phyloP scores from a whole-genome alignment of 2,329 filamentous ascomycete species.

The Massarina eburnea region DNA sequence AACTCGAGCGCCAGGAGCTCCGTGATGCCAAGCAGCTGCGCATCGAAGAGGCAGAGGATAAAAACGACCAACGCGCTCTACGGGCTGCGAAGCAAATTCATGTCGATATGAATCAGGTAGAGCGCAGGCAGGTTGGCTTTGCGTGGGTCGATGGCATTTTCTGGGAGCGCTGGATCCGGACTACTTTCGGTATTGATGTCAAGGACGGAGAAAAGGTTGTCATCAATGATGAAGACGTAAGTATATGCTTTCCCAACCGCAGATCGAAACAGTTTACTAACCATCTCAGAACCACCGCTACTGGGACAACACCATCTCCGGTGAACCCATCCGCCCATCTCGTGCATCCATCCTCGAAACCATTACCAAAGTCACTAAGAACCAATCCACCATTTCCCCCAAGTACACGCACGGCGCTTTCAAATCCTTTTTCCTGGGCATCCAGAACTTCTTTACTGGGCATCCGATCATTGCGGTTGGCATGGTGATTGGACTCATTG shows the following conservation, averaged over 20 bases:
- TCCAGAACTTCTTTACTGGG: conserved; percentile 44
- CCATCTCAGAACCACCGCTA: conserved; percentile 75
- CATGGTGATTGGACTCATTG: conserved; percentile 59
- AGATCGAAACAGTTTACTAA: background rate
- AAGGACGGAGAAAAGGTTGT: conserved; percentile 86
- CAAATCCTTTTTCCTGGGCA: conserved; percentile 65
- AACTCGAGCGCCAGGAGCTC: conserved; percentile 88
- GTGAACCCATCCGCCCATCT: conserved; percentile 85
- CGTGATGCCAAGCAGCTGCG: conserved; percentile 92
- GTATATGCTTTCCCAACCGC: conserved; percentile 40
- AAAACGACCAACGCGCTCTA: conserved; percentile 83
- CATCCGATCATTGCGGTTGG: conserved; percentile 54
- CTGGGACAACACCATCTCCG: conserved; percentile 90
- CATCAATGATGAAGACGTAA: conserved; percentile 95
- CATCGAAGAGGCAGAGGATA: conserved; percentile 94
- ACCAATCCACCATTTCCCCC: conserved; percentile 69
- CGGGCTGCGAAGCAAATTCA: conserved; percentile 86
- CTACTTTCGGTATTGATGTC: conserved; percentile 91
- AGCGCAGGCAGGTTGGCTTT: conserved; percentile 87
- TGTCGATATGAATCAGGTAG: conserved; percentile 85
- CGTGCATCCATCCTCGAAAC: conserved; percentile 91
- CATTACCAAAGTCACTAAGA: conserved; percentile 68
- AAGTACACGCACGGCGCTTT: conserved; percentile 77
- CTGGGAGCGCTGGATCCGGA: conserved; percentile 95
- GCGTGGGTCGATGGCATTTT: conserved; percentile 97